Evolutionary conservation across 352 stramenopile species (phyloP), one percentile per base, ranked within the genome.

Genomic region (Pythium periplocum): DNA sequence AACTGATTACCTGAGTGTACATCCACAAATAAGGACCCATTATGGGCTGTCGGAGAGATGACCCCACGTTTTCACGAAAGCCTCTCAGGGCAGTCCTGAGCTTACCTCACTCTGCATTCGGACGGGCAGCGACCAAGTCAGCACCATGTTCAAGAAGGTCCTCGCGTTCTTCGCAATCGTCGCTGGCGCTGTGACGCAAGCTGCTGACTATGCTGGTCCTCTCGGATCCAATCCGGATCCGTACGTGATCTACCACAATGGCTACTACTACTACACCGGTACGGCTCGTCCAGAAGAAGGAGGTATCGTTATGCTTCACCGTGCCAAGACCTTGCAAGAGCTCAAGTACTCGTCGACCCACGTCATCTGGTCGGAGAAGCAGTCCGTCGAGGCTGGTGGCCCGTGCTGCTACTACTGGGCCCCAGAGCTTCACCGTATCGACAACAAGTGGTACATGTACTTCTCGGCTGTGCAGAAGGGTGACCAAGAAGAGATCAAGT

Each of bases 361-460:
- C 43, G 17, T 30, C 9, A 30, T 48, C 9, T 48, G 43, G 43
- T 31, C 9, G 9, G 9, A 30, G 17, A 48, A 48, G 43, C 9
- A 31, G 43, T 48, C 43, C 9, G 43, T 31, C 9, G 43, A 11
- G 9, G 43, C 17, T 11, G 43, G 43, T 11, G 43, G 43, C 43
- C 43, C 43, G 17, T 48, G 43, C 9, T 11, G 43, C 43, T 48
- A 48, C 43, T 48, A 48, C 43, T 48, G 43, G 43, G 43, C 43
- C 9, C 43, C 43, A 11, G 43, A 48, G 43, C 9, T 48, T 11
- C 43, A 48, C 1, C 43, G 43, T 30, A 48, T 48, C 43, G 43
- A 48, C 17, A 30, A 48, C 43, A 48, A 48, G 17, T 48, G 43
- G 43, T 48, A 48, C 43, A 48, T 48, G 43, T 48, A 48, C 43